Conservation (phyloP, 495 filamentous ascomycete species). For the Penicillium macrosclerotiorum region DNA sequence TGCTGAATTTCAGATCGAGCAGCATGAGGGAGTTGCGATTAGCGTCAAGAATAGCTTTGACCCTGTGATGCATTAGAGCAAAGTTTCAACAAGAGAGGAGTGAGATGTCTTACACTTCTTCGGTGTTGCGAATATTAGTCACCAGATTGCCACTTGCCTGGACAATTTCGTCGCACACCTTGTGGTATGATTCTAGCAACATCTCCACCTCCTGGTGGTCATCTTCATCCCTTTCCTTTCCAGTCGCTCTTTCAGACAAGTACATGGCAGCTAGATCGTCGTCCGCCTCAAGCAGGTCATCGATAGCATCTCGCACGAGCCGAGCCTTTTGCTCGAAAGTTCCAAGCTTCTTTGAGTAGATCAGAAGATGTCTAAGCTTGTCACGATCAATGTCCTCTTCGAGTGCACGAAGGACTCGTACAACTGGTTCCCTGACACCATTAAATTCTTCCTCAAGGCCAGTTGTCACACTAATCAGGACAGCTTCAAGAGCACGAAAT, state of each 20-base stretch:
- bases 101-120: slow-evolving; percentile 76
- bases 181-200: slow-evolving; percentile 94
- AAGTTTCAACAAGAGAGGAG: neutral
- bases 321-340: slow-evolving; percentile 97
- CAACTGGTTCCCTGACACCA: slow-evolving; percentile 85
- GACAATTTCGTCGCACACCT: slow-evolving; percentile 96
- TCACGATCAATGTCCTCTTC: slow-evolving; percentile 98
- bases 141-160: slow-evolving; percentile 90
- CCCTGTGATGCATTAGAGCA: slow-evolving; percentile 47
- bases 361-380: slow-evolving; percentile 82
- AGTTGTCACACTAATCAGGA: slow-evolving; percentile 65
- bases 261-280: slow-evolving; percentile 97
- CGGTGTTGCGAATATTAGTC: slow-evolving; percentile 94
- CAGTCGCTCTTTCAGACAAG: slow-evolving; percentile 76
- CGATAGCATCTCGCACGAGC: slow-evolving; percentile 89
- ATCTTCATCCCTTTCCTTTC: slow-evolving; percentile 71
- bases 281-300: slow-evolving; percentile 95
- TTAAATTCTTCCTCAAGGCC: slow-evolving; percentile 93
- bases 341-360: slow-evolving; percentile 91
- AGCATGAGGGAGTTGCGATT: slow-evolving; percentile 99
- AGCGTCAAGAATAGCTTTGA: slow-evolving; percentile 93
- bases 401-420: slow-evolving; percentile 79
- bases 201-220: slow-evolving; percentile 97
- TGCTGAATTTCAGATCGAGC: slow-evolving; percentile 92
- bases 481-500: slow-evolving; percentile 57